These are phyloP conservation scores for Aspergillus felis DNA, from an alignment of 2,329 filamentous ascomycete genomes.

Conservation along the genomic window DNA sequence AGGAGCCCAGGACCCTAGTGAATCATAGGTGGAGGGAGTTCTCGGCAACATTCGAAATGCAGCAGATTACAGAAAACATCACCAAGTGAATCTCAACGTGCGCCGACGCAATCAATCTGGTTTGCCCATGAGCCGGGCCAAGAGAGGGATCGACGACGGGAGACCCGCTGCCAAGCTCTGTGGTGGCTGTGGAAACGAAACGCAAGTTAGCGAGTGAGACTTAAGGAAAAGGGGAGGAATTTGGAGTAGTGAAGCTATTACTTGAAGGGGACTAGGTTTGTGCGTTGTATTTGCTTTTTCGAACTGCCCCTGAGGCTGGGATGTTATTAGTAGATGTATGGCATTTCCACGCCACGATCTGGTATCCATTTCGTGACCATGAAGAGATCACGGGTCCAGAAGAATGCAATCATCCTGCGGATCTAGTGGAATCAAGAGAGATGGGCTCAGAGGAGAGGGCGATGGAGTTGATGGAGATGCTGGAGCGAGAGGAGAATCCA, in stretches of 20 bases:
- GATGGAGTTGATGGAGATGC: background rate
- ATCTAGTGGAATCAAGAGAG: background rate
- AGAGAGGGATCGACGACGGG: slow-evolving; percentile 27
- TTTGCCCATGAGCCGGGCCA: slow-evolving; percentile 17
- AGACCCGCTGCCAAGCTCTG: slow-evolving; percentile 32
- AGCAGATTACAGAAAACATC: background rate
- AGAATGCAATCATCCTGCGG: background rate
- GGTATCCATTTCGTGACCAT: background rate
- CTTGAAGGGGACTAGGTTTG: background rate
- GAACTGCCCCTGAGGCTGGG: background rate
- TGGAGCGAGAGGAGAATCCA: background rate
- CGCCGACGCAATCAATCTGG: slow-evolving; percentile 12
- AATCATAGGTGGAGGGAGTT: background rate
- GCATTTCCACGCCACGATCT: background rate
- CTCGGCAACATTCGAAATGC: background rate
- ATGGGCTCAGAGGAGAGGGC: background rate
- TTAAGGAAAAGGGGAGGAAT: background rate
- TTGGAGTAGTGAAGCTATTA: background rate
- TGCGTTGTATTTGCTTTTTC: background rate
- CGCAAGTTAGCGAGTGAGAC: background rate
- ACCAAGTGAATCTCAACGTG: slow-evolving; percentile 4
- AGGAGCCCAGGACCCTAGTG: background rate
- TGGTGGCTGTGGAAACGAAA: slow-evolving; percentile 16
- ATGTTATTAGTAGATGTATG: background rate
- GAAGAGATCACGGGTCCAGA: background rate